phyloP scores from a whole-genome alignment of 2,329 filamentous ascomycete species.

The Helminthosporium solani region DNA sequence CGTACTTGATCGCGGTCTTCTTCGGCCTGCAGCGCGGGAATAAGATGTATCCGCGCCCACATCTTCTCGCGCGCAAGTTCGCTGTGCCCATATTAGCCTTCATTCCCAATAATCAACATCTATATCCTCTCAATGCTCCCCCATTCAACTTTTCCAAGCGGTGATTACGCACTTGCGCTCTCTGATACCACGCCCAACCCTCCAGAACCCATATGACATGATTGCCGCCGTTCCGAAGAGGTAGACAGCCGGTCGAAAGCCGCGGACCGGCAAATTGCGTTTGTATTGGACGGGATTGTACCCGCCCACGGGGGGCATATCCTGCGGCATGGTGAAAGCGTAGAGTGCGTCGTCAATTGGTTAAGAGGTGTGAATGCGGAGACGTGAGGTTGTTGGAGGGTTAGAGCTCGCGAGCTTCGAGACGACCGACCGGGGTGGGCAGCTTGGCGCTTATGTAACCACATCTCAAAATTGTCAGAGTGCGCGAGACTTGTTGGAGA shows the following conservation, averaged over 20 bases:
- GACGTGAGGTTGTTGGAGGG: conserved; percentile 27
- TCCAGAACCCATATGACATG: conserved; percentile 91
- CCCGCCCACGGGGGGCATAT: conserved; percentile 93
- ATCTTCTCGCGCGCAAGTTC: conserved; percentile 96
- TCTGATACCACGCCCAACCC: conserved; percentile 75
- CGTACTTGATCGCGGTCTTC: conserved; percentile 94
- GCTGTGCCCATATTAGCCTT: conserved; percentile 51
- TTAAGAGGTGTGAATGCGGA: conserved; percentile 21
- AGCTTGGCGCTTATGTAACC: conserved; percentile 21
- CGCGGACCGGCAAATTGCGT: conserved; percentile 88
- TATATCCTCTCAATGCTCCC: neutral
- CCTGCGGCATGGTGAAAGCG: conserved; percentile 78
- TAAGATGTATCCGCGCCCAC: conserved; percentile 94
- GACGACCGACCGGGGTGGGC: conserved; percentile 19
- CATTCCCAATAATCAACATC: neutral
- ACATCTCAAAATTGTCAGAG: neutral
- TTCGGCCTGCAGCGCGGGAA: conserved; percentile 90
- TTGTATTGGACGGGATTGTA: conserved; percentile 98
- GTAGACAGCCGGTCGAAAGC: conserved; percentile 81
- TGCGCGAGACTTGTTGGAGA: neutral
- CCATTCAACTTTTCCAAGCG: neutral
- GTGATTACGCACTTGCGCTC: conserved; percentile 76
- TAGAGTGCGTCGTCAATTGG: conserved; percentile 31
- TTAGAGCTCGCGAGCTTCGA: conserved; percentile 7
- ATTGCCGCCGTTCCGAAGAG: conserved; percentile 73